Percentiles rank a stretch among this genome's conserved stretches.
phyloP scores from a whole-genome alignment of 306 rosid genomes.

The Hippophae tibetana region DNA sequence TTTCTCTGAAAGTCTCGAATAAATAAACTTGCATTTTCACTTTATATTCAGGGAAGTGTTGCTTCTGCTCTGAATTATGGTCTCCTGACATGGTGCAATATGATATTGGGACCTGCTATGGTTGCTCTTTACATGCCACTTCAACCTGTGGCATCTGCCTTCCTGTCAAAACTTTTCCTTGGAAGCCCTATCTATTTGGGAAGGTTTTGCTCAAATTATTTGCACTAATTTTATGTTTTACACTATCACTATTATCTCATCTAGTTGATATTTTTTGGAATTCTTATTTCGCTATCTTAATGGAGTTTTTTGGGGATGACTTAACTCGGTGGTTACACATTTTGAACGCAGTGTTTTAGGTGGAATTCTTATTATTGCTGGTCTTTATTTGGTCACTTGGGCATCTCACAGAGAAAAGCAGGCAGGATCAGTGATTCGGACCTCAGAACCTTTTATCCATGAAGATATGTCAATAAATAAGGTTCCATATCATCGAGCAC shows the following conservation, averaged over 20 bases:
- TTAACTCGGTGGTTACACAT: slow-evolving; percentile 22
- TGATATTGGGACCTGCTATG: slow-evolving; percentile 83
- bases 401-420: slow-evolving; percentile 58
- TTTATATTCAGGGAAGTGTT: slow-evolving; percentile 55
- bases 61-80: slow-evolving; percentile 94
- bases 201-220: slow-evolving; percentile 47
- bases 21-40: neutral
- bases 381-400: slow-evolving; percentile 82
- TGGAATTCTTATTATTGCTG: slow-evolving; percentile 62
- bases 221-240: neutral
- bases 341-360: slow-evolving; percentile 60
- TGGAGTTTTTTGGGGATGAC: neutral
- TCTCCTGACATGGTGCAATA: slow-evolving; percentile 84
- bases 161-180: slow-evolving; percentile 71
- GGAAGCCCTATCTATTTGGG: slow-evolving; percentile 87
- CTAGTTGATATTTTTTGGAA: no score
- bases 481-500: slow-evolving; percentile 38
- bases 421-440: slow-evolving; percentile 26
- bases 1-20: neutral
- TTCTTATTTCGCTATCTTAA: no score
- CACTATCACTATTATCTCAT: neutral
- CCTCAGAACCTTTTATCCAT: slow-evolving; percentile 56
- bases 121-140: slow-evolving; percentile 91
- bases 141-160: slow-evolving; percentile 74
- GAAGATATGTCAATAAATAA: slow-evolving; percentile 27